Conservation (phyloP, 305 asterid species). For the Fraxinus platypoda region DNA sequence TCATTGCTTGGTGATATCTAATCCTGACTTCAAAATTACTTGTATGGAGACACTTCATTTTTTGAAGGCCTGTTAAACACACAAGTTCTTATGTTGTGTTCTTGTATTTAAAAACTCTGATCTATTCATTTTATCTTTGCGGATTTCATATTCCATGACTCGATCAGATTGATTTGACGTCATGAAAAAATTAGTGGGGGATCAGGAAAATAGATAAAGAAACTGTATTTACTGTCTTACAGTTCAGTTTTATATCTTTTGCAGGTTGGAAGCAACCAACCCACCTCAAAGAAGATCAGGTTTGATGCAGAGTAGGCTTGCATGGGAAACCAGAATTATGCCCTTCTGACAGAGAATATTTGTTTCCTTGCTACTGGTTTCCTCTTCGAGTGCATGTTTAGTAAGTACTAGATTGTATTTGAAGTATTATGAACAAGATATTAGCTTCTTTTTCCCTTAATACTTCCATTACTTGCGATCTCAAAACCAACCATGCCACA, state of each 20-base stretch:
- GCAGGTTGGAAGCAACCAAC: conserved; percentile 38
- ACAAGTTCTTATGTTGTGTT: neutral
- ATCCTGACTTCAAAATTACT: neutral
- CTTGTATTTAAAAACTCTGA: neutral
- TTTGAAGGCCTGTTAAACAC: neutral
- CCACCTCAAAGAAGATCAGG: conserved; percentile 46
- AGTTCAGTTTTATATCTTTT: neutral
- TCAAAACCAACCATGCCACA: neutral
- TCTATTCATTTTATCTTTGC: neutral
- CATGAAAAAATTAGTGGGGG: neutral
- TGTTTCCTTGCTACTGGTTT: neutral
- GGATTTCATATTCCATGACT: neutral
- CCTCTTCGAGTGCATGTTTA: neutral
- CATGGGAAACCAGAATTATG: neutral
- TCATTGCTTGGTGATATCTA: neutral
- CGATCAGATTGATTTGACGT: neutral
- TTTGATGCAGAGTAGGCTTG: conserved; percentile 30
- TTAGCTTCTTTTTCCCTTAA: neutral
- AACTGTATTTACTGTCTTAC: neutral
- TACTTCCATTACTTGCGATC: neutral
- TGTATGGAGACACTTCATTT: neutral
- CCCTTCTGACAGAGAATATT: neutral
- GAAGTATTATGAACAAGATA: neutral
- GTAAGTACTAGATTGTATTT: neutral
- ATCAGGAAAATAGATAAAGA: neutral